A percentile compares a stretch with the other conserved stretches of the same genome.
phyloP scores from a whole-genome alignment of 2,329 filamentous ascomycete genomes.

The Ophiostoma piceae region DNA sequence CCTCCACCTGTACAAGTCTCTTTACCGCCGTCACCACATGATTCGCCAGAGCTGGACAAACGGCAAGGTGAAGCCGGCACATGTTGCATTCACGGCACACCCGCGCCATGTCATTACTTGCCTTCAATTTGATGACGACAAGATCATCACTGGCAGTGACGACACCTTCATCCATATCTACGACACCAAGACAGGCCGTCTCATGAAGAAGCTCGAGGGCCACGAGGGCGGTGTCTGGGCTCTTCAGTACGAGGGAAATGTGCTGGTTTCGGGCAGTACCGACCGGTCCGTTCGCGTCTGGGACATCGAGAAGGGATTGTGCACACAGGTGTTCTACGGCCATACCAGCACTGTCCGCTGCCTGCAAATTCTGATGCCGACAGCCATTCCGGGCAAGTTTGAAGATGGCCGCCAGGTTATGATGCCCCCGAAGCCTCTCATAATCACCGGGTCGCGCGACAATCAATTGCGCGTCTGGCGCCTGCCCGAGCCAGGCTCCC shows the following conservation, averaged over 20 bases:
- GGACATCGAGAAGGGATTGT: constrained; percentile 91
- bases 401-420: constrained; percentile 70
- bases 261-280: constrained; percentile 89
- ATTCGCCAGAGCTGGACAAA: constrained; percentile 91
- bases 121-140: constrained; percentile 94
- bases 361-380: constrained; percentile 86
- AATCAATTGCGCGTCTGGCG: constrained; percentile 93
- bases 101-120: constrained; percentile 96
- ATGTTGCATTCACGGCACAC: constrained; percentile 94
- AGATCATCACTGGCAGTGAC: constrained; percentile 95
- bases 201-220: constrained; percentile 77
- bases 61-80: constrained; percentile 74
- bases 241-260: constrained; percentile 91
- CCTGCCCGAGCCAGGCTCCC: constrained; percentile 73
- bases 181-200: constrained; percentile 86
- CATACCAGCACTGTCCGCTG: constrained; percentile 97
- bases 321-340: constrained; percentile 93
- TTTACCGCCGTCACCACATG: constrained; percentile 88
- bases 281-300: constrained; percentile 98
- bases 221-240: constrained; percentile 98
- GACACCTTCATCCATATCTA: constrained; percentile 98
- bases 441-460: constrained; percentile 94
- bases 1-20: constrained; percentile 90
- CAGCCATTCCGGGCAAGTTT: constrained; percentile 61
- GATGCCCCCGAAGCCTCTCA: constrained; percentile 90